phyloP scores from a whole-genome alignment of 2,329 filamentous ascomycete genomes.

The Fusarium brevicatenulatum region DNA sequence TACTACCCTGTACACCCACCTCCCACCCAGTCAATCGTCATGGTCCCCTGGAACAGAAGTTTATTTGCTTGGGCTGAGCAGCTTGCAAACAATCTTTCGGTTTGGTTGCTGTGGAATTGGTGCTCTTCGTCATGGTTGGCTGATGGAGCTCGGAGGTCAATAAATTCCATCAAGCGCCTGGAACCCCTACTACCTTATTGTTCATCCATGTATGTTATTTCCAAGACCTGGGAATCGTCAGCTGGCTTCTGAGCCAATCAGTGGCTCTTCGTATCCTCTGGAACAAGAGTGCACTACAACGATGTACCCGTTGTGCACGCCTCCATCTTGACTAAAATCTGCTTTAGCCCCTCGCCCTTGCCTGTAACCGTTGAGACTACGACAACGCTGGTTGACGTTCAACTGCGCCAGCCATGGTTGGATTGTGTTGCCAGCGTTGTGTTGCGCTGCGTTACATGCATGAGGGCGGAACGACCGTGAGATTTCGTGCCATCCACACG shows the following conservation, averaged over 20 bases:
- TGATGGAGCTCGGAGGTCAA: not conserved
- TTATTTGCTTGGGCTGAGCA: slow-evolving; percentile 10
- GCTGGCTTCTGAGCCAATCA: slow-evolving; percentile 22
- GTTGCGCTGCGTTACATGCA: slow-evolving; percentile 21
- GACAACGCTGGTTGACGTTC: slow-evolving; percentile 3
- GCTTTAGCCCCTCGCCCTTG: slow-evolving; percentile 4
- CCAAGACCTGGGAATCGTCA: not conserved
- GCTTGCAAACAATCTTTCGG: not conserved
- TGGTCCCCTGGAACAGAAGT: slow-evolving; percentile 19
- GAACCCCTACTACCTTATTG: not conserved
- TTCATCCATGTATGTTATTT: slow-evolving; percentile 7
- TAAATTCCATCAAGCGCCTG: not conserved
- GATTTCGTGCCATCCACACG: slow-evolving; percentile 3
- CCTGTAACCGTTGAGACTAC: slow-evolving; percentile 24
- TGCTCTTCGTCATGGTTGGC: slow-evolving; percentile 4
- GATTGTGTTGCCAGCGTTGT: not conserved
- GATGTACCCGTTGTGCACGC: slow-evolving; percentile 2
- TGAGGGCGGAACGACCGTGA: not conserved
- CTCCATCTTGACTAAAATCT: slow-evolving; percentile 1
- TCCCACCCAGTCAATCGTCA: slow-evolving; percentile 3
- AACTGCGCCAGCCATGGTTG: not conserved
- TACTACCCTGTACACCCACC: slow-evolving; percentile 18
- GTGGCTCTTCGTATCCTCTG: slow-evolving; percentile 5
- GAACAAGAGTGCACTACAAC: slow-evolving; percentile 13
- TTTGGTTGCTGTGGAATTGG: slow-evolving; percentile 9